phyloP scores from a whole-genome alignment of 2,329 filamentous ascomycete species.

The Hypoxylon sp. region DNA sequence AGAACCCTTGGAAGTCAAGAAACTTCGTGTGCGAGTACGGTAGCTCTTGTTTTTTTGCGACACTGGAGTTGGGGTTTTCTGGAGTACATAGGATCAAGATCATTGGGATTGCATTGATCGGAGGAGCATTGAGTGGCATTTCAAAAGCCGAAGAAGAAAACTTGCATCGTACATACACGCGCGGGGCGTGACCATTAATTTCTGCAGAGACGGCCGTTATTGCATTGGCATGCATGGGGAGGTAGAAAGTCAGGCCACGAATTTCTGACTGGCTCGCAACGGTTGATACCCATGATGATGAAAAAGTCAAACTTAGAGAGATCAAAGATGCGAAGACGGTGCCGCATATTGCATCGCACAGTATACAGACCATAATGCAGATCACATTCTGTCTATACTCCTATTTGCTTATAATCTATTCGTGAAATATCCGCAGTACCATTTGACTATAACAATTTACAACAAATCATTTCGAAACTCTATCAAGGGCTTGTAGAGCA shows the following conservation, averaged over 20 bases:
- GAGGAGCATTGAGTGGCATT: conserved; percentile 33
- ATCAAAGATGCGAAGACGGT: conserved; percentile 29
- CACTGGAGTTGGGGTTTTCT: conserved; percentile 34
- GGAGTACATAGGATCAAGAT: conserved; percentile 40
- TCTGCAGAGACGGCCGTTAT: conserved; percentile 24
- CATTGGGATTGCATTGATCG: conserved; percentile 39
- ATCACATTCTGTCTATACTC: conserved; percentile 21
- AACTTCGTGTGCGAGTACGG: conserved; percentile 29
- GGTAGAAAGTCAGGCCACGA: conserved; percentile 33
- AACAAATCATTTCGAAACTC: background rate
- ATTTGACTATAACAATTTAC: background rate
- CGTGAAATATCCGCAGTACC: background rate
- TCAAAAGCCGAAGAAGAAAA: conserved; percentile 38
- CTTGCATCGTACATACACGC: conserved; percentile 39
- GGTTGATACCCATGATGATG: conserved; percentile 47
- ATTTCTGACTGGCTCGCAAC: conserved; percentile 32
- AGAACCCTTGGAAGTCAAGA: background rate
- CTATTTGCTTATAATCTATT: background rate
- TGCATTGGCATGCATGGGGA: conserved; percentile 31
- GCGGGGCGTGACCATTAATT: conserved; percentile 35
- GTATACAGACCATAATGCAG: conserved; percentile 32
- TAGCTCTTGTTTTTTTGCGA: conserved; percentile 30
- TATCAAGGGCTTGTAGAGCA: no score
- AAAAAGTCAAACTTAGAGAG: conserved; percentile 26
- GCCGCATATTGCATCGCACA: conserved; percentile 27